Base-by-base conservation (phyloP, 169 alveolate genomes). In the Toxoplasma gondii region DNA sequence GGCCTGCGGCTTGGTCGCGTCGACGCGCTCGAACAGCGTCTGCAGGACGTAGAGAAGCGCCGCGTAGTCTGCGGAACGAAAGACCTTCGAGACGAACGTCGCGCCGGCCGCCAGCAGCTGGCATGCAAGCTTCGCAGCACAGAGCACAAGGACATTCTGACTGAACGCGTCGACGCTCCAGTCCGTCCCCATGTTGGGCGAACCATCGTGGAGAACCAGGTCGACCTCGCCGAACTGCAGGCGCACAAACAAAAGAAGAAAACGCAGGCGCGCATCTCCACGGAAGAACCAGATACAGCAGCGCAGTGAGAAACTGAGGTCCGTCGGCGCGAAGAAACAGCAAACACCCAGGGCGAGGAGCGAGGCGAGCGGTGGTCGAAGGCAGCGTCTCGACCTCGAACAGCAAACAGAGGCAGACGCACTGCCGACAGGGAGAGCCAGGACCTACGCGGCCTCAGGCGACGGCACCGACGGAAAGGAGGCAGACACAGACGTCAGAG, bases 151-250 rank as follows among this genome's bases (percentile, higher is more conserved):
- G 88, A 98, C 99, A 94, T 98, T 99, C 97, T 99, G 99, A 93
- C 97, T 97, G 96, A 98, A 99, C 27, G 99, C 99, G 97, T 99
- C 99, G 94, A 98, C 97, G 38, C 98, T 97, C 99, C 99, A 99
- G 93, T 98, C 98, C 10, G 99, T 98, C 81, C 99, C 99, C 94
- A 99, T 99, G 96, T 99, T 99, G 29, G 99, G 99, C 34, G 99
- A 99, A 29, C 99, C 99, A 97, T 99, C 99, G 95, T 99, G 99
- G 22, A 99, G 97, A 22, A 99, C 99, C 29, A 99, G 99, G 97
- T 99, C 99, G 39, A 98, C 99, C 95, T 98, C 98, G 81, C 97
- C 96, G 82, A 98, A 99, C 96, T 97, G 94, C 54, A 95, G 88
- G 49, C 88, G 64, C 39, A 9, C 24, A 31, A 7, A 27, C 58